Percentiles rank a stretch among this genome's conserved stretches.
Evolutionary conservation across 345 rosid species (phyloP).

Genomic region (Hibiscus syriacus): DNA sequence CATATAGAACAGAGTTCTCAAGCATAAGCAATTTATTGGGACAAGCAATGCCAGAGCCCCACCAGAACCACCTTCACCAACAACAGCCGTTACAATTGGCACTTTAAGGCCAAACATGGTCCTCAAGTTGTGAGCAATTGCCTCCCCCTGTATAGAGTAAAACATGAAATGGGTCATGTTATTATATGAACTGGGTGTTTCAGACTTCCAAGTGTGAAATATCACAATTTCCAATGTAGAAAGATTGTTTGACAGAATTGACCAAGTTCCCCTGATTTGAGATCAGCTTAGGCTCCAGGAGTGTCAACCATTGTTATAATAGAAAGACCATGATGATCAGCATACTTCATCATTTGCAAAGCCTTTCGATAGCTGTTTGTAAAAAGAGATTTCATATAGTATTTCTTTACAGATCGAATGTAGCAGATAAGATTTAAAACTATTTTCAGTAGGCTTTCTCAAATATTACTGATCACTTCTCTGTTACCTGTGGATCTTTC

Average conservation of each 20-base stretch:
- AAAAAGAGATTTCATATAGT: neutral
- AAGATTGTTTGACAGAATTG: constrained; percentile 34
- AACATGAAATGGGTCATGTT: neutral
- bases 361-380: constrained; percentile 72
- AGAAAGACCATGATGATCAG: constrained; percentile 77
- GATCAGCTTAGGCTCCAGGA: constrained; percentile 78
- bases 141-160: constrained; percentile 63
- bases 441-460: too few species aligned
- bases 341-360: constrained; percentile 81
- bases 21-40: constrained; percentile 92
- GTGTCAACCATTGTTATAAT: constrained; percentile 77
- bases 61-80: constrained; percentile 99
- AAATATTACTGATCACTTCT: too few species aligned
- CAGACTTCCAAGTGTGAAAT: neutral
- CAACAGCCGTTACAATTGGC: constrained; percentile 79
- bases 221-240: neutral
- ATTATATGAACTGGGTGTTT: constrained; percentile 6
- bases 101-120: constrained; percentile 95
- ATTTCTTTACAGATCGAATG: too few species aligned
- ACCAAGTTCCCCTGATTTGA: constrained; percentile 70
- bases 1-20: constrained; percentile 89
- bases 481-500: too few species aligned
- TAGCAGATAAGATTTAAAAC: too few species aligned
- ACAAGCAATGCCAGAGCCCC: constrained; percentile 98
- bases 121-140: constrained; percentile 93